These are phyloP conservation scores for Babesia caballi DNA, from an alignment of 169 alveolate species.

Conservation along the genomic window DNA sequence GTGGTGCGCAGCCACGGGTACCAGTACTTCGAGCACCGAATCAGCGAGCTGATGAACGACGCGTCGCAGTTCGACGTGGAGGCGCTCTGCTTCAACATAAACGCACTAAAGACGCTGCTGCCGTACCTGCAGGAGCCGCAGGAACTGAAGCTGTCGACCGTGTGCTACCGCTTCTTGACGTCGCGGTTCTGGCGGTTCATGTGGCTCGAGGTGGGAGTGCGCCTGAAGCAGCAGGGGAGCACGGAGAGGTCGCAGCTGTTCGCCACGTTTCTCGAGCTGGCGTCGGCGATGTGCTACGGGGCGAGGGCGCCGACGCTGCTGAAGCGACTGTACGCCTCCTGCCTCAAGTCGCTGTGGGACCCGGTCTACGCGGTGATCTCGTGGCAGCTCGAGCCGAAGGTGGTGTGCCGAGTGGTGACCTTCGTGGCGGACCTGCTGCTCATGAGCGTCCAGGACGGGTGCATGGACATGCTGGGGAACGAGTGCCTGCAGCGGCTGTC, in stretches of 20 bases:
- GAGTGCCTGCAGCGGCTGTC: slow-evolving; percentile 1
- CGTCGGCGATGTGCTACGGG: slow-evolving; percentile 42
- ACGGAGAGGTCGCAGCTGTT: slow-evolving; percentile 16
- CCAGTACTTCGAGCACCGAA: slow-evolving; percentile 47
- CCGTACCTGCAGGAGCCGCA: slow-evolving; percentile 50
- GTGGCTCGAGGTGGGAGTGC: slow-evolving; percentile 49
- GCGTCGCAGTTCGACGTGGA: slow-evolving; percentile 14
- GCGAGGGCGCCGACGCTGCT: slow-evolving; percentile 41
- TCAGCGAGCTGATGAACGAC: slow-evolving; percentile 28
- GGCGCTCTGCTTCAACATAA: slow-evolving; percentile 53
- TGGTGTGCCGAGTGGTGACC: slow-evolving; percentile 21
- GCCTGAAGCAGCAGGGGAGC: neutral
- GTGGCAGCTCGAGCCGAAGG: slow-evolving; percentile 41
- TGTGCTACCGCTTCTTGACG: slow-evolving; percentile 47
- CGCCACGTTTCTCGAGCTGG: slow-evolving; percentile 39
- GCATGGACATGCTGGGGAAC: slow-evolving; percentile 6
- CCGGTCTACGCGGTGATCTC: slow-evolving; percentile 28
- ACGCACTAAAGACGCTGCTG: slow-evolving; percentile 37
- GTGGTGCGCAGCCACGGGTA: slow-evolving; percentile 50
- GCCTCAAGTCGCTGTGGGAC: slow-evolving; percentile 44
- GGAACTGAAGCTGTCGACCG: slow-evolving; percentile 13
- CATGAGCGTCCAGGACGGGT: slow-evolving; percentile 38
- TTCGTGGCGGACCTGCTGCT: slow-evolving; percentile 55
- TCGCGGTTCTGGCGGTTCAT: slow-evolving; percentile 54
- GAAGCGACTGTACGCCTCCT: slow-evolving; percentile 26